These are phyloP conservation scores for Nicotiana sylvestris DNA, from an alignment of 257 asterid species.

Conservation along the genomic window DNA sequence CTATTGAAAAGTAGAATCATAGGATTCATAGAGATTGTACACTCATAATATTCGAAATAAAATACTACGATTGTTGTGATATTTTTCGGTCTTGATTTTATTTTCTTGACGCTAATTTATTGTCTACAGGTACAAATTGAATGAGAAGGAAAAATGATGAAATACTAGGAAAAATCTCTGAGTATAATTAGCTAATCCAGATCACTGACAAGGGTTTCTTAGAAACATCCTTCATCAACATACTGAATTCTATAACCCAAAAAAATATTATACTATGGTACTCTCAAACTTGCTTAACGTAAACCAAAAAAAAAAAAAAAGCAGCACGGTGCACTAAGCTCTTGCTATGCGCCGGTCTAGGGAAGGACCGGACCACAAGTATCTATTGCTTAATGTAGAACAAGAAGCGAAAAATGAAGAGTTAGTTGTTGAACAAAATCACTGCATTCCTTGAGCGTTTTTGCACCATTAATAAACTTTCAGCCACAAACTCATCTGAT, in stretches of 20 bases:
- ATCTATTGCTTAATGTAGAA: background rate
- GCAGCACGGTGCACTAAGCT: too few species aligned
- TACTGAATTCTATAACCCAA: background rate
- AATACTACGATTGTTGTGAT: too few species aligned
- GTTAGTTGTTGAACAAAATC: background rate
- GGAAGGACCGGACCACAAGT: too few species aligned
- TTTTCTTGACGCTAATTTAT: too few species aligned
- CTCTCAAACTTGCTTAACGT: background rate
- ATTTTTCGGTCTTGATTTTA: too few species aligned
- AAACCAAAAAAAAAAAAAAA: background rate
- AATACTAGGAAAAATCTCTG: background rate
- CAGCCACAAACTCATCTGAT: slow-evolving; percentile 1
- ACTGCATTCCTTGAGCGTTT: background rate
- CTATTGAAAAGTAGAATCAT: too few species aligned
- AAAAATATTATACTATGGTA: background rate
- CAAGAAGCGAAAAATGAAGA: background rate
- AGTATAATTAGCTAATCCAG: background rate
- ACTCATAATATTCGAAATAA: too few species aligned
- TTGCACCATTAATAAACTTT: background rate
- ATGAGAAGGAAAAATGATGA: background rate
- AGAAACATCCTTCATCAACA: background rate
- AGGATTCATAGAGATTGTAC: too few species aligned
- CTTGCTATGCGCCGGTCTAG: too few species aligned
- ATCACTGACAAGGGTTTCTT: background rate
- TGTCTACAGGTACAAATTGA: background rate